phyloP scores from a whole-genome alignment of 306 rosid genomes.

The Alnus rubra region DNA sequence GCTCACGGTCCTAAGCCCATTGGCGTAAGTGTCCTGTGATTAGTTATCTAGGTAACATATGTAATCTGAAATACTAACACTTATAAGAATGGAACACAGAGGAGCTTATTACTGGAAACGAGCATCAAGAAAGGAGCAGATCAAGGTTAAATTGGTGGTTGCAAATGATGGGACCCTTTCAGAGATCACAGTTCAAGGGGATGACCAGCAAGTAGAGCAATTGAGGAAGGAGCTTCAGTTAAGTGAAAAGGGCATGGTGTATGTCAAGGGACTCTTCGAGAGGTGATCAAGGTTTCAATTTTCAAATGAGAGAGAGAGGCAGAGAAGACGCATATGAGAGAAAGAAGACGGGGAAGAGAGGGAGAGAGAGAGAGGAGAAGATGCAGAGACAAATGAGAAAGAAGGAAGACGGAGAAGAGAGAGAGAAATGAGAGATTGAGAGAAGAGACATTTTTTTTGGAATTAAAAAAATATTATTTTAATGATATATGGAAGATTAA shows the following conservation, averaged over 20 bases:
- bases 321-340: no score
- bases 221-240: conserved; percentile 73
- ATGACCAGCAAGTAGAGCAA: conserved; percentile 87
- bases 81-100: conserved; percentile 37
- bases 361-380: no score
- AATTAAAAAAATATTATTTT: no score
- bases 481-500: no score
- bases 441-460: no score
- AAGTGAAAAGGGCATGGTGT: conserved; percentile 83
- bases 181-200: conserved; percentile 79
- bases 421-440: no score
- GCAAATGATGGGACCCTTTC: conserved; percentile 51
- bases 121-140: conserved; percentile 83
- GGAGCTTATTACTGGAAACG: conserved; percentile 81
- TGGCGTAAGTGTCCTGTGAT: conserved; percentile 39
- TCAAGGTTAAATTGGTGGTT: conserved; percentile 70
- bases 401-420: no score
- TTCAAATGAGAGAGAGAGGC: no score
- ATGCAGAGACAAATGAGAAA: no score
- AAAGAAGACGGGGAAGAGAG: no score
- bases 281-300: conserved; percentile 20
- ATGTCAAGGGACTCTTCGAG: conserved; percentile 69
- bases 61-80: conserved; percentile 4
- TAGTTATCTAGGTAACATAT: neutral
- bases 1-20: conserved; percentile 76